Percentiles rank a stretch among this genome's conserved stretches.
Conservation (phyloP, 139 green algal species). For the Chloropicon primus region DNA sequence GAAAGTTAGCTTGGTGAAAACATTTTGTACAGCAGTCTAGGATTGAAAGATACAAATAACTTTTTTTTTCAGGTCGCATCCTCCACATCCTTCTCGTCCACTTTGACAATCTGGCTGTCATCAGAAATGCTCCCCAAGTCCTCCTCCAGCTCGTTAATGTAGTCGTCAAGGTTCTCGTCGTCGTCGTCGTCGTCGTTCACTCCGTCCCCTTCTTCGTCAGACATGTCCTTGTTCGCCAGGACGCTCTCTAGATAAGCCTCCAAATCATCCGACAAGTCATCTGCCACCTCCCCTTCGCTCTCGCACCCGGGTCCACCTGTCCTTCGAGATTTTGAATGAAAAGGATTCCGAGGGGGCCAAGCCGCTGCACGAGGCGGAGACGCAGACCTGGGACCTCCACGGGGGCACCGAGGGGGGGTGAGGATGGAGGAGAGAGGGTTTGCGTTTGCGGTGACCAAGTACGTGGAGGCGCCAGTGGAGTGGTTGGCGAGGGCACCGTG, state of each 20-base stretch:
- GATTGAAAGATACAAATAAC: too few species aligned
- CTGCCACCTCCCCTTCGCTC: too few species aligned
- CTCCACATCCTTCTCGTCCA: not conserved
- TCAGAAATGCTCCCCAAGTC: not conserved
- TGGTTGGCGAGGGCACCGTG: not conserved
- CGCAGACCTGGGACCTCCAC: too few species aligned
- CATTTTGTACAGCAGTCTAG: too few species aligned
- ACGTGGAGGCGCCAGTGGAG: not conserved
- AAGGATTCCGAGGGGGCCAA: too few species aligned
- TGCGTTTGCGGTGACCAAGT: not conserved
- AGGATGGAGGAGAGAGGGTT: not conserved
- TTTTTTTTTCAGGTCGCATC: too few species aligned
- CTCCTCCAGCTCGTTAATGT: not conserved
- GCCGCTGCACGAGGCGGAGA: too few species aligned
- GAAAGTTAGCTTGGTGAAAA: too few species aligned
- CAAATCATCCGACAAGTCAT: not conserved
- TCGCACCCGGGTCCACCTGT: too few species aligned
- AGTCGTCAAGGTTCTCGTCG: not conserved
- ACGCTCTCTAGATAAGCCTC: not conserved
- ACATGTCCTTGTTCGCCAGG: not conserved
- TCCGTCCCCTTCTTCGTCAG: not conserved
- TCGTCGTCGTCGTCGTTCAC: not conserved
- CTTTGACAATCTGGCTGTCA: not conserved
- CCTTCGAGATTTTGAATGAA: too few species aligned
- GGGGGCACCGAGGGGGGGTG: too few species aligned